These are phyloP conservation scores for Breynia disticha DNA, from an alignment of 441 rosid genomes.

Conservation along the genomic window DNA sequence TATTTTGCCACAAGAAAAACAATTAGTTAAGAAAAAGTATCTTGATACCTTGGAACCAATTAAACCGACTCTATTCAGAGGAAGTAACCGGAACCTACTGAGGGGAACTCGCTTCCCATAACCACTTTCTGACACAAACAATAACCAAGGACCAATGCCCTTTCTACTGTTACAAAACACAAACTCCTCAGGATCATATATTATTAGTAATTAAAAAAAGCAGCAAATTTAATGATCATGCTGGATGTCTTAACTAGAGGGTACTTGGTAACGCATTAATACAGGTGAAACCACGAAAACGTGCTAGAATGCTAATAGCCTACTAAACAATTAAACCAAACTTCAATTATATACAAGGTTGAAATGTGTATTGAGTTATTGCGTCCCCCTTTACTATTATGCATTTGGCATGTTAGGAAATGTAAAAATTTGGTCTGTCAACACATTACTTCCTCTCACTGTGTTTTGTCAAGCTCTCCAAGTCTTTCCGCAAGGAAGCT, in stretches of 20 bases:
- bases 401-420: background rate
- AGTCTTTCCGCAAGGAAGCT: constrained; percentile 41
- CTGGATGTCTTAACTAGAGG: no score
- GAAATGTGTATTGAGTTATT: no score
- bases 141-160: constrained; percentile 73
- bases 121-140: constrained; percentile 83
- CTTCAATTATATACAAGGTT: no score
- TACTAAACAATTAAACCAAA: no score
- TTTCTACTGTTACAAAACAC: constrained; percentile 26
- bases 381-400: background rate
- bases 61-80: constrained; percentile 73
- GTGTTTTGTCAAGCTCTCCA: constrained; percentile 36
- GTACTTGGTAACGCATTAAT: no score
- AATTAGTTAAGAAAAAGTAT: background rate
- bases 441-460: constrained; percentile 34
- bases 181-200: background rate
- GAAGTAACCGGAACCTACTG: constrained; percentile 50
- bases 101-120: constrained; percentile 91
- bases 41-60: constrained; percentile 67
- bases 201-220: no score
- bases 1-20: background rate
- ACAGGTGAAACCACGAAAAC: no score
- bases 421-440: background rate
- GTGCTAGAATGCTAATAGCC: no score
- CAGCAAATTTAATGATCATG: no score